phyloP scores from a whole-genome alignment of 2,329 filamentous ascomycete genomes.

The Endothia cerciana region DNA sequence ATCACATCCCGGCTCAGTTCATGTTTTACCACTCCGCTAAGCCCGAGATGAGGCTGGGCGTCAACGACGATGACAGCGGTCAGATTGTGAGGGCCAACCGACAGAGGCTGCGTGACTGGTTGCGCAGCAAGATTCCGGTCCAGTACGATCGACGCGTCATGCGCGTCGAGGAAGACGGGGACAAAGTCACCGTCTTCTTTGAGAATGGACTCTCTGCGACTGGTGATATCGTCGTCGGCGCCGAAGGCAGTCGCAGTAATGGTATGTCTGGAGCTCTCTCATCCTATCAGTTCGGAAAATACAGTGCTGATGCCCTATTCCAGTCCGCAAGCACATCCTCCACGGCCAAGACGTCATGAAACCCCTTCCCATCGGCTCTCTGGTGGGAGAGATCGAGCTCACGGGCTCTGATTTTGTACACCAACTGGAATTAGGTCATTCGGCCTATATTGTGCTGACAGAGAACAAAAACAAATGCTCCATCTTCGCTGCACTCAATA shows the following conservation, averaged over 20 bases:
- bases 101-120: constrained; percentile 34
- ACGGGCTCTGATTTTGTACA: constrained; percentile 35
- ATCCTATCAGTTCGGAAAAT: constrained; percentile 11
- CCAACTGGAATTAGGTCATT: constrained; percentile 40
- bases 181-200: constrained; percentile 46
- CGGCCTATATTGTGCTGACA: constrained; percentile 33
- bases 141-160: constrained; percentile 45
- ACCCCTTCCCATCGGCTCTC: constrained; percentile 34
- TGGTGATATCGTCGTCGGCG: constrained; percentile 51
- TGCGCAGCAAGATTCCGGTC: constrained; percentile 36
- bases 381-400: constrained; percentile 37
- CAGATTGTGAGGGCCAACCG: constrained; percentile 40
- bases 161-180: constrained; percentile 39
- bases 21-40: constrained; percentile 26
- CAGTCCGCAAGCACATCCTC: constrained; percentile 39
- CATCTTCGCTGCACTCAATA: constrained; percentile 36
- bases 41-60: constrained; percentile 28
- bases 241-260: constrained; percentile 48
- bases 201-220: constrained; percentile 46
- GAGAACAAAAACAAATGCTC: not conserved
- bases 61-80: constrained; percentile 35
- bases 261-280: constrained; percentile 39
- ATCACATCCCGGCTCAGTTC: constrained; percentile 33
- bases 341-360: constrained; percentile 35
- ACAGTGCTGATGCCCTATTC: constrained; percentile 17